Percentiles rank a stretch among this genome's conserved stretches.
Conservation (phyloP, 1,284 basidiomycete genomes). For the Polyporus tsugae region DNA sequence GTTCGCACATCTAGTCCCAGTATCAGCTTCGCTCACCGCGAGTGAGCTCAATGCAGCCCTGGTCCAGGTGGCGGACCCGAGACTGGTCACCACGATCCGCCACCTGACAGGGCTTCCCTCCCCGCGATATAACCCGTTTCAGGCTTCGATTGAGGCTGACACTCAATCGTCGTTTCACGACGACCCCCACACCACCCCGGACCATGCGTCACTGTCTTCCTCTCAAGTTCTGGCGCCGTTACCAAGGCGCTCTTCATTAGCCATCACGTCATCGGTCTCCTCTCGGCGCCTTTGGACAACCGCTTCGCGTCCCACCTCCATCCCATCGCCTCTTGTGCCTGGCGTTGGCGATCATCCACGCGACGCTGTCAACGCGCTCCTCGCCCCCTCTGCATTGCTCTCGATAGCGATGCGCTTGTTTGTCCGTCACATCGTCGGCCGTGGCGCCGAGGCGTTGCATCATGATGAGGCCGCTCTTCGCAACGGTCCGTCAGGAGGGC, state of each 20-base stretch:
- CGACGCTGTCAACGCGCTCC: slow-evolving; percentile 43
- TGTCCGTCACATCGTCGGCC: slow-evolving; percentile 33
- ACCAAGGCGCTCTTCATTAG: background rate
- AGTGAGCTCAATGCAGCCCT: slow-evolving; percentile 22
- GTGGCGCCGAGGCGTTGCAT: slow-evolving; percentile 35
- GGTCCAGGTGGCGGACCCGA: slow-evolving; percentile 36
- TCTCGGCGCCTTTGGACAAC: background rate
- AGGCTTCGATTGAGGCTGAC: background rate
- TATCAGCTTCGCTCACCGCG: background rate
- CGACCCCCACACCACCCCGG: background rate
- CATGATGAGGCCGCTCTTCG: slow-evolving; percentile 38
- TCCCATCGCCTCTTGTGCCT: background rate
- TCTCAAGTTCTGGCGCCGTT: background rate
- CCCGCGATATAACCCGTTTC: background rate
- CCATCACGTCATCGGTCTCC: background rate
- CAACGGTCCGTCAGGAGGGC: background rate
- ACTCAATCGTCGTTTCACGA: background rate
- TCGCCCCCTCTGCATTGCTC: slow-evolving; percentile 56
- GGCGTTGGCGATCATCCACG: slow-evolving; percentile 20
- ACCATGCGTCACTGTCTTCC: background rate
- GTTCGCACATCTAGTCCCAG: slow-evolving; percentile 7
- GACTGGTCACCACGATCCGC: slow-evolving; percentile 35
- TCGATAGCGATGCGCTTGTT: slow-evolving; percentile 46
- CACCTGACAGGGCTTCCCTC: slow-evolving; percentile 26
- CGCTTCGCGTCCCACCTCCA: background rate